A percentile compares a stretch with the other conserved stretches of the same genome.
Conservation (phyloP, 176 grass and related monocot species). For the Carex littledalei region DNA sequence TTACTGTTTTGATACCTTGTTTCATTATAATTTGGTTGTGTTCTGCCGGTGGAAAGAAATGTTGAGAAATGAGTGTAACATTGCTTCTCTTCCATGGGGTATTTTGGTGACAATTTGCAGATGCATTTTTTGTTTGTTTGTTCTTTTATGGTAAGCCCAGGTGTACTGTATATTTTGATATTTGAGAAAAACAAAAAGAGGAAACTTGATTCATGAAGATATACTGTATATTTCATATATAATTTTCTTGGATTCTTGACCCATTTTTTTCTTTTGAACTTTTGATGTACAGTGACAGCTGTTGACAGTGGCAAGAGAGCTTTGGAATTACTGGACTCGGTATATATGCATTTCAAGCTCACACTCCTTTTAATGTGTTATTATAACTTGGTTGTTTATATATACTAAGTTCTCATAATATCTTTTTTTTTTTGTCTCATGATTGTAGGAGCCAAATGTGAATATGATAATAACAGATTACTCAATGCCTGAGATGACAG, state of each 20-base stretch:
- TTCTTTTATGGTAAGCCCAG: not conserved
- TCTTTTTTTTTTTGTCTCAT: not conserved
- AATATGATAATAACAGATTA: constrained; percentile 97
- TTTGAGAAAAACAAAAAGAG: not conserved
- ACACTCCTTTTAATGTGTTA: not conserved
- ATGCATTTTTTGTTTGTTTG: not conserved
- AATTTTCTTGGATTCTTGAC: not conserved
- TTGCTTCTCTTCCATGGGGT: not conserved
- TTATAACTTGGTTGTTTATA: not conserved
- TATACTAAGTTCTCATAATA: not conserved
- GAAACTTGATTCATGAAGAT: constrained; percentile 1
- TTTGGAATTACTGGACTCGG: constrained; percentile 64
- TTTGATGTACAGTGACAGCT: constrained; percentile 51
- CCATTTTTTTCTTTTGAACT: not conserved
- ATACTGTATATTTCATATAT: not conserved
- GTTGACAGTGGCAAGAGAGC: constrained; percentile 95
- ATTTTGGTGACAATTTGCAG: not conserved
- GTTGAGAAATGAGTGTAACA: not conserved
- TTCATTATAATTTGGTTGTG: not conserved
- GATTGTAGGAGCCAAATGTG: constrained; percentile 71
- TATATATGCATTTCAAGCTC: not conserved
- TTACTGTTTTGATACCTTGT: not conserved
- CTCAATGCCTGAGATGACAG: constrained; percentile 98
- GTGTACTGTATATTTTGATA: not conserved
- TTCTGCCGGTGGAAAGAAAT: not conserved